Percentiles rank a stretch among this genome's conserved stretches.
Evolutionary conservation across 106 monocot species (phyloP).

Genomic region (Allium sativum): DNA sequence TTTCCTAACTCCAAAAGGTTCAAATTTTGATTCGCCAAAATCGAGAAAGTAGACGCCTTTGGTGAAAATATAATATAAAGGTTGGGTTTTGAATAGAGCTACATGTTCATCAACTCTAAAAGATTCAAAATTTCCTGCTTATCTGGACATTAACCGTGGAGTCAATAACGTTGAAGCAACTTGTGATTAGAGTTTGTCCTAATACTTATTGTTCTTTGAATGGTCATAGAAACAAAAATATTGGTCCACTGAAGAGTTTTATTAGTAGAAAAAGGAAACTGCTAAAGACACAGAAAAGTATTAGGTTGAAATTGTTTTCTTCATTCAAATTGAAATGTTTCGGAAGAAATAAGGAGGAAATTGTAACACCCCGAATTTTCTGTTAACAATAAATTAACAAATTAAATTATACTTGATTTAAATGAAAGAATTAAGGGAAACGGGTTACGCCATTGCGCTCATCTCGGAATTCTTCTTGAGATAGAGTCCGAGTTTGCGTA

Average conservation of each 20-base stretch:
- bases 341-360: conserved; percentile 6
- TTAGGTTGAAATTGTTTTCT: conserved; percentile 15
- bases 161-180: conserved; percentile 35
- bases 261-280: conserved; percentile 14
- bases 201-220: conserved; percentile 54
- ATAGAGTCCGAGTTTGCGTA: no score
- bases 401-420: no score
- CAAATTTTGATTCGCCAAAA: not conserved
- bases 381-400: no score
- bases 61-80: conserved; percentile 1
- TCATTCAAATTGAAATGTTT: conserved; percentile 8
- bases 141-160: conserved; percentile 43
- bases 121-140: conserved; percentile 34
- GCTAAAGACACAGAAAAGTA: conserved; percentile 26
- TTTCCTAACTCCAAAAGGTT: not conserved
- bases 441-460: no score
- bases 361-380: no score
- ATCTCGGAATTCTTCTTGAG: no score
- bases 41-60: conserved; percentile 5
- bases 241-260: conserved; percentile 23
- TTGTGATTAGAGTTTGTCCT: conserved; percentile 33
- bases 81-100: conserved; percentile 8
- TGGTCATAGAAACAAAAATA: conserved; percentile 28
- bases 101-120: conserved; percentile 76
- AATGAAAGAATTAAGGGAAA: no score